phyloP scores from a whole-genome alignment of 1,284 basidiomycete species.

The Blastosporella zonata region DNA sequence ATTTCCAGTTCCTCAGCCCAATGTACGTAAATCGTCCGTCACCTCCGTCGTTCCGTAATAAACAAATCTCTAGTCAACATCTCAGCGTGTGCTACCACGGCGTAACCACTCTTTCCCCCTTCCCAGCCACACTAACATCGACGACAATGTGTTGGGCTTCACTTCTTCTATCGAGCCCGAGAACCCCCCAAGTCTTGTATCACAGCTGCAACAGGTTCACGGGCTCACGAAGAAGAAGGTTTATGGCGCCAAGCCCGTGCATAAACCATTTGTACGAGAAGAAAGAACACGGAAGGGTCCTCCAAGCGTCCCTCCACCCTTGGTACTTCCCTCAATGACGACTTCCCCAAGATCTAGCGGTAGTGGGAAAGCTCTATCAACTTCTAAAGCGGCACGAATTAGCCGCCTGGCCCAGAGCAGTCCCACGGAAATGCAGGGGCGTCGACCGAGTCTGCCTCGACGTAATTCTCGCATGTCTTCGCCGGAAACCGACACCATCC shows the following conservation, averaged over 20 bases:
- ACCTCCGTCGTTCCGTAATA: slow-evolving; percentile 16
- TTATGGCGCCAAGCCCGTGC: slow-evolving; percentile 47
- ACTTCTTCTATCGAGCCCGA: slow-evolving; percentile 16
- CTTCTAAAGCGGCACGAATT: slow-evolving; percentile 32
- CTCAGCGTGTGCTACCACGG: slow-evolving; percentile 21
- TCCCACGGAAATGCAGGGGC: slow-evolving; percentile 31
- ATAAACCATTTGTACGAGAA: slow-evolving; percentile 51
- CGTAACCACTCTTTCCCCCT: slow-evolving; percentile 32
- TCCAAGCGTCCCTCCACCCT: slow-evolving; percentile 23
- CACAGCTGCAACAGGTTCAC: slow-evolving; percentile 54
- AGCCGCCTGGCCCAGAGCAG: slow-evolving; percentile 32
- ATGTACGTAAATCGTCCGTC: slow-evolving; percentile 26
- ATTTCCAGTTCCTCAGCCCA: slow-evolving; percentile 16
- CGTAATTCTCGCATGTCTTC: slow-evolving; percentile 33
- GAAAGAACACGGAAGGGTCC: slow-evolving; percentile 34
- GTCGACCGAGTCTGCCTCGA: slow-evolving; percentile 26
- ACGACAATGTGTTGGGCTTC: slow-evolving; percentile 10
- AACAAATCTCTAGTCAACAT: slow-evolving; percentile 16
- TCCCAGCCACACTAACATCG: slow-evolving; percentile 8
- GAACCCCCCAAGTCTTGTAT: slow-evolving; percentile 44
- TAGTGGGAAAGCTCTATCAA: slow-evolving; percentile 29
- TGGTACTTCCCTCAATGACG: slow-evolving; percentile 18
- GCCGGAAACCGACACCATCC: slow-evolving; percentile 24
- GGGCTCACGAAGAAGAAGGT: slow-evolving; percentile 62
- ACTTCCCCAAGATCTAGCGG: slow-evolving; percentile 19